These are phyloP conservation scores for Epichloe sylvatica DNA, from an alignment of 2,329 filamentous ascomycete species.

Conservation along the genomic window DNA sequence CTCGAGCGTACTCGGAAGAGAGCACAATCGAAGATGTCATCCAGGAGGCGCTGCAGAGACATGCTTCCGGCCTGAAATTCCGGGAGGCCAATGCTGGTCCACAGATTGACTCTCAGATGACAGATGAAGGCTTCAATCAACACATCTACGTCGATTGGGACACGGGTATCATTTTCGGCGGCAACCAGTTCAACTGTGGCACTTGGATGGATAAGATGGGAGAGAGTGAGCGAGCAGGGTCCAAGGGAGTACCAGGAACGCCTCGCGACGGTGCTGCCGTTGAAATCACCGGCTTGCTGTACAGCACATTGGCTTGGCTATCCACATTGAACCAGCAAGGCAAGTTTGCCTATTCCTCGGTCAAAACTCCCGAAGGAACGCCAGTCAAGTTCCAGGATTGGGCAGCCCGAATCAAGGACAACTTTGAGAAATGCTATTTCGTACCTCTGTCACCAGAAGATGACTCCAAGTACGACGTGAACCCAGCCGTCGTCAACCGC, in stretches of 20 bases:
- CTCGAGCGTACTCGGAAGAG: constrained; percentile 69
- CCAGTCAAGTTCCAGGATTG: constrained; percentile 61
- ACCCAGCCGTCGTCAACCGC: constrained; percentile 67
- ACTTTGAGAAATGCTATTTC: constrained; percentile 89
- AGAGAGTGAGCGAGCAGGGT: constrained; percentile 81
- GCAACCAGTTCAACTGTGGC: constrained; percentile 87
- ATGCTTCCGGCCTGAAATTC: constrained; percentile 82
- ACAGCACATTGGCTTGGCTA: constrained; percentile 79
- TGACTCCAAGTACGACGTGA: constrained; percentile 67
- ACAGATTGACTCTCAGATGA: constrained; percentile 84
- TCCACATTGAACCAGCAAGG: constrained; percentile 51
- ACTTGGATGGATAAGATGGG: constrained; percentile 99
- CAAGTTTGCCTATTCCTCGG: constrained; percentile 58
- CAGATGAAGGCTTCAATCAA: constrained; percentile 78
- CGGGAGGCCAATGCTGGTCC: constrained; percentile 88
- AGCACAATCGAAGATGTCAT: constrained; percentile 81
- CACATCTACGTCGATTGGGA: constrained; percentile 89
- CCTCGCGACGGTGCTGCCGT: constrained; percentile 89
- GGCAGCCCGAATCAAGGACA: constrained; percentile 65
- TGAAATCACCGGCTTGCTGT: constrained; percentile 86
- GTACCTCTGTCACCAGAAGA: constrained; percentile 57
- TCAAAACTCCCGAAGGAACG: constrained; percentile 49
- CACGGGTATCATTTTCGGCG: constrained; percentile 75
- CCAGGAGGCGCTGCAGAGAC: constrained; percentile 83
- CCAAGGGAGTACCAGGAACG: constrained; percentile 89